These are phyloP conservation scores for Colletotrichum tropicicola DNA, from an alignment of 2,329 filamentous ascomycete genomes.

Conservation along the genomic window DNA sequence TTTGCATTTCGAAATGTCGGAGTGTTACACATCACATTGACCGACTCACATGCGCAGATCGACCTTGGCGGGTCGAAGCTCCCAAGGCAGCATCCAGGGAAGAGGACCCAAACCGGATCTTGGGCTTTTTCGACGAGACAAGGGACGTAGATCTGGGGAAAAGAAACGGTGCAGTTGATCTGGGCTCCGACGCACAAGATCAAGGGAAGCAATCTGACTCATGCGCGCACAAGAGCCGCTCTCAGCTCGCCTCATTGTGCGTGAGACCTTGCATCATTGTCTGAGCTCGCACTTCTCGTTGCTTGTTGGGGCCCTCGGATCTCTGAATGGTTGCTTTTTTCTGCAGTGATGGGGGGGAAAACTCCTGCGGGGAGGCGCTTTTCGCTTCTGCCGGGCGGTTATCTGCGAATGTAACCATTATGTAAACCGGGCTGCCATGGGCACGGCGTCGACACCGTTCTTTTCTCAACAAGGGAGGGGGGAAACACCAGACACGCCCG, in stretches of 20 bases:
- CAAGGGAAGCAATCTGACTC: neutral
- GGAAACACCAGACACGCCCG: neutral
- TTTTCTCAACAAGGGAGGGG: constrained; percentile 29
- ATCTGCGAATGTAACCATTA: constrained; percentile 13
- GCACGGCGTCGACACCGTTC: constrained; percentile 11
- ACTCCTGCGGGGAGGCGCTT: neutral
- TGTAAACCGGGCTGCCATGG: neutral
- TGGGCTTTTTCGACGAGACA: neutral
- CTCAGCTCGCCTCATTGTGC: constrained; percentile 6
- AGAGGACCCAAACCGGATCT: neutral
- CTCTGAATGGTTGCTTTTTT: constrained; percentile 24
- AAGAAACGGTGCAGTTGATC: neutral
- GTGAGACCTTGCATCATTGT: constrained; percentile 20
- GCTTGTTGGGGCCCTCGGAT: constrained; percentile 28
- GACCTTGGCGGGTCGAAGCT: neutral
- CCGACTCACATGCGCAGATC: neutral
- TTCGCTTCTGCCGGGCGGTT: neutral
- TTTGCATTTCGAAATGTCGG: neutral
- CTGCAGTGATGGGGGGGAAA: constrained; percentile 1
- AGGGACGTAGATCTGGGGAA: constrained; percentile 17
- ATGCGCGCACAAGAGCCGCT: neutral
- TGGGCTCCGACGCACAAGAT: neutral
- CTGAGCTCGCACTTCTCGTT: constrained; percentile 8
- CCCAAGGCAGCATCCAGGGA: neutral
- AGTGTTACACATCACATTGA: constrained; percentile 2